A percentile compares a stretch with the other conserved stretches of the same genome.
Conservation (phyloP, 257 asterid species). For the Solanum ossicruentum region DNA sequence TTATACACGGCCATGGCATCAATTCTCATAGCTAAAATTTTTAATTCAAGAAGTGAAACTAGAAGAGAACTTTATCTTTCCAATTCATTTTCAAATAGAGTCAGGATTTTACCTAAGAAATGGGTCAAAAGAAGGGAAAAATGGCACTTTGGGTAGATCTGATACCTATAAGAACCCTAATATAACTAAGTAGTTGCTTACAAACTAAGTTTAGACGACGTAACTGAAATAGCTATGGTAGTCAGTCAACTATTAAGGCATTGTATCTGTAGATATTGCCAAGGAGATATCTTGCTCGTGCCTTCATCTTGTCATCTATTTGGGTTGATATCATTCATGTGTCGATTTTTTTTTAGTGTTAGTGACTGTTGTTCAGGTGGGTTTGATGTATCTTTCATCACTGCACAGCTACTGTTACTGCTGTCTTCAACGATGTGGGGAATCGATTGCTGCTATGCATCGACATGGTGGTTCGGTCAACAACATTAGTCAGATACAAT, state of each 20-base stretch:
- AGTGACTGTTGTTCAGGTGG: background rate
- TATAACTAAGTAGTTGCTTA: background rate
- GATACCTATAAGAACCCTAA: background rate
- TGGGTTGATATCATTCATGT: background rate
- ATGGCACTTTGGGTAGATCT: background rate
- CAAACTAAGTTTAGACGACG: background rate
- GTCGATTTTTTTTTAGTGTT: background rate
- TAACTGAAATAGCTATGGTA: background rate
- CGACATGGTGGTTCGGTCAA: conserved; percentile 30
- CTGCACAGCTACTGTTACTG: conserved; percentile 71
- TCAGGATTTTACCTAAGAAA: background rate
- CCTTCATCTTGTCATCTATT: background rate
- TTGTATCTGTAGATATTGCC: background rate
- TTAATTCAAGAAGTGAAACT: background rate
- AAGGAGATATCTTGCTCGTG: background rate
- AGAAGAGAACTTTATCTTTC: background rate
- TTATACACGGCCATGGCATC: background rate
- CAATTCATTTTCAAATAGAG: background rate
- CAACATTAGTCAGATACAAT: conserved; percentile 18
- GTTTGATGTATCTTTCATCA: background rate
- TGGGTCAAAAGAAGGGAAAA: background rate
- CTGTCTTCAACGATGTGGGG: conserved; percentile 67
- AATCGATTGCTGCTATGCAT: conserved; percentile 79
- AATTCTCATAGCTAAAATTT: background rate
- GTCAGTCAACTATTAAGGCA: background rate